Base-by-base conservation (phyloP, 495 filamentous ascomycete genomes). In the Neurospora pannonica region DNA sequence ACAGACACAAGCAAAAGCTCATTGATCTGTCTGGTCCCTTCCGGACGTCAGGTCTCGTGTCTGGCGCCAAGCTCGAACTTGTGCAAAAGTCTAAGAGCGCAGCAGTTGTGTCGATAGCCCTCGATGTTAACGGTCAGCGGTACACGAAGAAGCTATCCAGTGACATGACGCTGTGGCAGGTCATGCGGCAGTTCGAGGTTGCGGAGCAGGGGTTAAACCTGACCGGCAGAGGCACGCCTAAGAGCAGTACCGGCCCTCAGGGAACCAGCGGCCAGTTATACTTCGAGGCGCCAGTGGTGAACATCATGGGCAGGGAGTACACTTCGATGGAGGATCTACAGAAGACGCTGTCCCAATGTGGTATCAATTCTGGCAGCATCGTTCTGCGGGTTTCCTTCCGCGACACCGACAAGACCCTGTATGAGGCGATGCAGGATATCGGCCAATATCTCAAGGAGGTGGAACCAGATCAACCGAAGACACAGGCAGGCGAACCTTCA, bases 41-140 rank as follows among this genome's bases (percentile, higher is more conserved):
- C 81, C 92, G 95, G n/a, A 91, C 95, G 39, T 93, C 95, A 1
- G 94, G 94, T 72, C 90, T 99, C 13, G 86, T 86, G 7, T 88
- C 93, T 19, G 96, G 96, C 38, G 95, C 96, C 36, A 97, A 97
- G 77, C 88, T 99, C 28, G 94, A 99, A 77, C 92, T 98, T 69
- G 91, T 97, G n/a, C 89, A 91, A 74, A 87, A 89, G 71, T 95
- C 94, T 38, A 91, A 89, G 70, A 94, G 93, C 0, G 92, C 95
- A 3, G 90, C 93, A 13, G 90, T 92, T 38, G 90, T 99, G 71
- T 92, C 91, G 31, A 91, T 98, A 31, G 94, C 93, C 6, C 86
- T 99, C 24, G 93, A 97, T 78, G 85, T 97, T 15, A 92, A 92
- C 36, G 86, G 92, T 85, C 11, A 90, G 60, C 91, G 95, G 31